Base-by-base conservation (phyloP, 2,329 filamentous ascomycete genomes). In the Pseudocercospora musae region DNA sequence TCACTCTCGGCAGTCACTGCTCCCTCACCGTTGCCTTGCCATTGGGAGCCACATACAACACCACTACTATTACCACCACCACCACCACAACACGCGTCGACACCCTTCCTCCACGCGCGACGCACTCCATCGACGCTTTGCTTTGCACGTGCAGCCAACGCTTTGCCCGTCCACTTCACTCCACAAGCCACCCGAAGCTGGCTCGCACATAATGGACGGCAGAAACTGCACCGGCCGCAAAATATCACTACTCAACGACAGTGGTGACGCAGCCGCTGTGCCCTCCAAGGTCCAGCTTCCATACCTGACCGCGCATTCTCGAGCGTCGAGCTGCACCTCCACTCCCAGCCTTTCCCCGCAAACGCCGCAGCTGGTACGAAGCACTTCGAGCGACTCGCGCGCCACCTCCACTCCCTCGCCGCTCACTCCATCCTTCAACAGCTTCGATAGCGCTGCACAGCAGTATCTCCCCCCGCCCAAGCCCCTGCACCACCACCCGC, bases 211-310 rank as follows among this genome's bases (percentile, higher is more conserved):
- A 62, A 82, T 82, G 80, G 80, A 82, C 78, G 79, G 79, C 75
- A 81, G 77, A 76, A 80, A 82, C 72, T 77, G 78, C 69, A 77
- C 73, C 67, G 80, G 80, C 73, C 78, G 79, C 71, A 79, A 76
- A 71, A 79, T 82, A 72, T 81, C 79, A 71, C 75, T 82, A 70
- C 75, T 82, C 73, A 82, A 81, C 77, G 79, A 80, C 72, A 76
- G 74, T 72, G 63, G 66, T 77, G 77, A 72, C 67, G 65, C 63
- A 60, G 66, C 62, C 57, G 60, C 57, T 23, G 55, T 58, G 60
- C 57, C 60, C 62, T 60, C 57, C 52, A 71, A 68, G 60, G 29
- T 67, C 60, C 69, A 69, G 54, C 70, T 69, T 29, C 70, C 70
- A 25, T 62, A 62, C 55, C 65, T 68, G 37, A 59, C 57, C 13